Evolutionary conservation across 192 early-diverging fungal genomes (phyloP).

Genomic region (Linnemannia elongata): DNA sequence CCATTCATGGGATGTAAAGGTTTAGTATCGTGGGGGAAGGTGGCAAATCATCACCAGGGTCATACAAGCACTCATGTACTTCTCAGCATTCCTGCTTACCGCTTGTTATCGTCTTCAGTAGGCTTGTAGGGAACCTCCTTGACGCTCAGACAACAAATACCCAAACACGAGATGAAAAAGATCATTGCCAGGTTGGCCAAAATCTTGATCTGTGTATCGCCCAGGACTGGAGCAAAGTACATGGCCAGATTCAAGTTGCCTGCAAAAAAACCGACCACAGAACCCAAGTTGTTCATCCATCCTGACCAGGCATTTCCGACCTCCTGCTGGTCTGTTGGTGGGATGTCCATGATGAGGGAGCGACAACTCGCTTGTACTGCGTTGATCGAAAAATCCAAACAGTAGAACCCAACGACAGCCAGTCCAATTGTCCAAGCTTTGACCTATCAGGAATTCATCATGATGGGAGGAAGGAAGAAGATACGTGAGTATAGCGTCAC

Average conservation of each 20-base stretch:
- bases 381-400: constrained; percentile 96
- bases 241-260: constrained; percentile 84
- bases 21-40: too few relatives aligned
- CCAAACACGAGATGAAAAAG: constrained; percentile 68
- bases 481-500: too few relatives aligned
- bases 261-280: constrained; percentile 87
- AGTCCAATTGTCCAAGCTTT: constrained; percentile 70
- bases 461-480: background rate
- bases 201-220: constrained; percentile 83
- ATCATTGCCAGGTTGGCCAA: constrained; percentile 82
- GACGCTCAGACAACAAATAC: constrained; percentile 76
- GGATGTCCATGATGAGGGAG: constrained; percentile 88
- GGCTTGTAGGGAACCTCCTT: constrained; percentile 61
- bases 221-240: constrained; percentile 72
- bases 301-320: constrained; percentile 87
- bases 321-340: constrained; percentile 85
- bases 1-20: constrained; percentile 9
- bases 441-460: constrained; percentile 10
- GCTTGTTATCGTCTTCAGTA: constrained; percentile 49
- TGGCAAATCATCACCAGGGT: background rate
- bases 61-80: background rate
- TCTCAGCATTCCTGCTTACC: background rate
- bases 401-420: constrained; percentile 88
- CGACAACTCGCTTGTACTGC: constrained; percentile 87
- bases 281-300: constrained; percentile 88